A percentile compares a stretch with the other conserved stretches of the same genome.
phyloP scores from a whole-genome alignment of 176 grass and related monocot species.

The Eragrostis curvula region DNA sequence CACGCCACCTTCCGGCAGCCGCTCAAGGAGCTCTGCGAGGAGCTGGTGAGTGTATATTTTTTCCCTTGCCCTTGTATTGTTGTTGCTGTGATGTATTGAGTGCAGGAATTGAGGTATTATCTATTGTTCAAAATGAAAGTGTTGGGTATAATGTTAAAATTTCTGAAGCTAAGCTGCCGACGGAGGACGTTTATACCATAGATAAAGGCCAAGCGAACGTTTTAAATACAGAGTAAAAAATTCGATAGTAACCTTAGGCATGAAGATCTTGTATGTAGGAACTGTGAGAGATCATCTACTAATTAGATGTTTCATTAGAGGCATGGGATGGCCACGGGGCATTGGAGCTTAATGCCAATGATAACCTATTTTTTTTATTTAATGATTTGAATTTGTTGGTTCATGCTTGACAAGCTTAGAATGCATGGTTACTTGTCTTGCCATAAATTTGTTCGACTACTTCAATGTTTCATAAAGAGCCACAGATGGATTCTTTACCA shows the following conservation, averaged over 20 bases:
- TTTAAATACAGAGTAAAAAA: not conserved
- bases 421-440: not conserved
- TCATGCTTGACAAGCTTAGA: not conserved
- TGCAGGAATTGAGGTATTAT: not conserved
- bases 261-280: not conserved
- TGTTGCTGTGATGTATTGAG: slow-evolving; percentile 2
- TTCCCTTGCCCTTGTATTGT: not conserved
- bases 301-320: not conserved
- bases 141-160: not conserved
- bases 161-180: not conserved
- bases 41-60: slow-evolving; percentile 59
- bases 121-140: not conserved
- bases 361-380: too few species aligned
- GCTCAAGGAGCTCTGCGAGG: slow-evolving; percentile 85
- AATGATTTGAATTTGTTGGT: not conserved
- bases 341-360: too few species aligned
- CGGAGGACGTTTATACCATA: not conserved
- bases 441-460: not conserved
- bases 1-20: slow-evolving; percentile 65
- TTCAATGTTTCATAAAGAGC: not conserved
- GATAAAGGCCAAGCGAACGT: not conserved
- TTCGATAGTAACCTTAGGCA: not conserved
- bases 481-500: not conserved
- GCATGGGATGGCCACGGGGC: not conserved
- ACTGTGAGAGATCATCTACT: not conserved